These are phyloP conservation scores for Pilobolus umbonatus DNA, from an alignment of 192 early-diverging fungal genomes.

Conservation along the genomic window DNA sequence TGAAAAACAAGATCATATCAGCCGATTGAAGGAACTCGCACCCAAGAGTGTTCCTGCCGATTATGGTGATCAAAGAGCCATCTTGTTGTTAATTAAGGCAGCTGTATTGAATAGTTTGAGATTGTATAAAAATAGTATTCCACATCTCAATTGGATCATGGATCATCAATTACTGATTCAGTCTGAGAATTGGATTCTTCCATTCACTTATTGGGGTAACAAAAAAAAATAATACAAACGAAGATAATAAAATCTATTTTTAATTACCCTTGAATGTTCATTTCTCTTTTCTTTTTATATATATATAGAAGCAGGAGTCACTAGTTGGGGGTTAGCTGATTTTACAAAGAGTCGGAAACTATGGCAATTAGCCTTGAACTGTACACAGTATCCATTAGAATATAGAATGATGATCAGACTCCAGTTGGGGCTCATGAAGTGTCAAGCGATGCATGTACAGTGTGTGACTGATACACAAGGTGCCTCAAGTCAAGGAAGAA, in stretches of 20 bases:
- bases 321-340: slow-evolving; percentile 42
- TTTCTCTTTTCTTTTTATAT: neutral
- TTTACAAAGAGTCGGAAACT: slow-evolving; percentile 30
- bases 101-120: slow-evolving; percentile 39
- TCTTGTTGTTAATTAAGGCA: slow-evolving; percentile 40
- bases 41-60: neutral
- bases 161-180: slow-evolving; percentile 30
- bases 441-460: slow-evolving; percentile 32
- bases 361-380: slow-evolving; percentile 44
- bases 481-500: slow-evolving; percentile 20
- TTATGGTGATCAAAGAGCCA: slow-evolving; percentile 30
- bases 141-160: slow-evolving; percentile 39
- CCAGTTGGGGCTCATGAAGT: slow-evolving; percentile 25
- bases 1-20: slow-evolving; percentile 9
- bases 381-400: slow-evolving; percentile 50
- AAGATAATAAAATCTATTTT: neutral
- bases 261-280: neutral
- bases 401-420: slow-evolving; percentile 32
- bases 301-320: slow-evolving; percentile 41
- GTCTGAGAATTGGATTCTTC: slow-evolving; percentile 43
- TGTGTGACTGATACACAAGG: slow-evolving; percentile 18
- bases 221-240: neutral
- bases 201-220: slow-evolving; percentile 48
- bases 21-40: slow-evolving; percentile 4
- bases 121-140: slow-evolving; percentile 31